Evolutionary conservation across 257 asterid genomes (phyloP), one percentile per base, ranked within the genome.

Genomic region (Misopates orontium): DNA sequence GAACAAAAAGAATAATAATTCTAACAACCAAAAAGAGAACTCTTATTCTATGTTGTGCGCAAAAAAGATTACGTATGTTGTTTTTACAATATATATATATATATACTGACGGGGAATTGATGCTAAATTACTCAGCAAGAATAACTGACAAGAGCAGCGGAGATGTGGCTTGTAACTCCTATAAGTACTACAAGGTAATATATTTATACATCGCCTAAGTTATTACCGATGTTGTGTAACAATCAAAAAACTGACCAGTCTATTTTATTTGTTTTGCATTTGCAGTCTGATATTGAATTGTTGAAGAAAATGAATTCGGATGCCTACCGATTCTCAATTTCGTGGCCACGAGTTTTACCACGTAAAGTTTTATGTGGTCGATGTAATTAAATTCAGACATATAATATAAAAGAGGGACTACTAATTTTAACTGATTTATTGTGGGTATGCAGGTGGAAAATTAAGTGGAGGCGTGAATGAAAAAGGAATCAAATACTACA

Each of bases 311-410:
- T 76, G 80, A 59, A 59, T 22, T 52, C 66, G 24, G 80, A 76
- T 62, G 72, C 77, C 21, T 76, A 71, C 24, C 51, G 80, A 16
- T 76, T 76, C 63, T 76, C 80, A 0, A 66, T 76, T 67, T 71
- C 80, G 20, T 71, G 80, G 80, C 19, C 76, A 8, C 60, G 80
- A 67, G 16, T 75, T 23, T 60, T 75, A 56, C 80, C 80, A n/a
- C 18, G 80, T 75, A 51, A 60, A n/a, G 70, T 17, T 24, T 42
- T 2, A 58, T 57, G 18, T n/a, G n/a, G n/a, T 3, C 18, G 8
- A 8, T 16, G 22, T n/a, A 23, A 39, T 59, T 10, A 32, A 11
- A 36, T 17, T 36, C 8, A 4, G 42, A 16, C n/a, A 6, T n/a
- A n/a, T 8, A 40, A 25, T 40, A 17, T 59, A n/a, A 39, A 6